These are phyloP conservation scores for Zea mays DNA, from an alignment of 176 grass and related monocot species.

Conservation along the genomic window DNA sequence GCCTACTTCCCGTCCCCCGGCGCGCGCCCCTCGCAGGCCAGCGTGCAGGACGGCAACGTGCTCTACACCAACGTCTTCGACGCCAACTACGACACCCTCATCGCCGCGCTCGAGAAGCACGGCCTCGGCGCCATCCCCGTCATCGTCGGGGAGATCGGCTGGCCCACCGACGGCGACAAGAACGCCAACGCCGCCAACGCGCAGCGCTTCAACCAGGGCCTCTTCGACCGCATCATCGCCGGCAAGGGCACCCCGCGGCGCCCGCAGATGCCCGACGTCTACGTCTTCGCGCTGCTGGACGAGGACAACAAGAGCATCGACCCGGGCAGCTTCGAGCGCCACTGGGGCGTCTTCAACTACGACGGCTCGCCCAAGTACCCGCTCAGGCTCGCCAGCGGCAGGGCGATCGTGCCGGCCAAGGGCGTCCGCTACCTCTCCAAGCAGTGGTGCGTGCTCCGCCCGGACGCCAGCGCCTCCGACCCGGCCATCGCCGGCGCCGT, in stretches of 20 bases:
- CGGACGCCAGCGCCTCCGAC: constrained; percentile 40
- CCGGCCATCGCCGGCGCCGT: constrained; percentile 45
- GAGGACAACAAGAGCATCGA: constrained; percentile 87
- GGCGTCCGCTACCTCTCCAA: constrained; percentile 68
- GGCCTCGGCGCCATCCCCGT: constrained; percentile 68
- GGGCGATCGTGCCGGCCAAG: constrained; percentile 51
- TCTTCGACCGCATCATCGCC: constrained; percentile 65
- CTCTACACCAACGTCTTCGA: constrained; percentile 96
- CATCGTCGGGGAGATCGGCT: constrained; percentile 90
- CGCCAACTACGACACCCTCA: constrained; percentile 95
- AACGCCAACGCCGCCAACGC: constrained; percentile 57
- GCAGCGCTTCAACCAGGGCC: constrained; percentile 81
- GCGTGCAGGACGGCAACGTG: constrained; percentile 58
- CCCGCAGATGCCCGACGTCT: constrained; percentile 73
- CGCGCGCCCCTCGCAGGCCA: constrained; percentile 39
- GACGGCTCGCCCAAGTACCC: constrained; percentile 78
- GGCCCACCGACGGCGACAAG: constrained; percentile 87
- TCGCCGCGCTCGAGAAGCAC: constrained; percentile 81
- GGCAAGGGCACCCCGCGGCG: constrained; percentile 72
- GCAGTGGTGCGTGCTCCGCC: constrained; percentile 80
- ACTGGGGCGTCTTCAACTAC: constrained; percentile 98
- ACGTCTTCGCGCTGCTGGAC: constrained; percentile 83
- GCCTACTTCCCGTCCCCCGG: constrained; percentile 73
- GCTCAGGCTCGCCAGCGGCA: constrained; percentile 45
- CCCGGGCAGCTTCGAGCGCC: constrained; percentile 92